A percentile compares a stretch with the other conserved stretches of the same genome.
These are phyloP conservation scores for Spergularia marina DNA, from an alignment of 148 eudicot species.

Conservation along the genomic window DNA sequence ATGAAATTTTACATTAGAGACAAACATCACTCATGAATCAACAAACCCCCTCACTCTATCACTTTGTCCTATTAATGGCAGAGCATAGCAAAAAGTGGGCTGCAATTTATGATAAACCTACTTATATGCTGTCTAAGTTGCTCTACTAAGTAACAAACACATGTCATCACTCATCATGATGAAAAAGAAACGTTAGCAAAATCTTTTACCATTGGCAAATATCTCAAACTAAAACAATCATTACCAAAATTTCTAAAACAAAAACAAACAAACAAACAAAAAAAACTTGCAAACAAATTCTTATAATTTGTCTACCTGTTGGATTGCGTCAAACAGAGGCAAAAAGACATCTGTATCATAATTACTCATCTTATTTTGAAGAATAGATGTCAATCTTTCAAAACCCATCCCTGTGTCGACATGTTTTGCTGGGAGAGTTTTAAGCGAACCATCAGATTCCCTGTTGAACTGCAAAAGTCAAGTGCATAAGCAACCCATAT, in stretches of 20 bases:
- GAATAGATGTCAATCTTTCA: conserved; percentile 96
- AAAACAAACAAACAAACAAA: too few relatives aligned
- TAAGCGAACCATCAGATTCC: conserved; percentile 79
- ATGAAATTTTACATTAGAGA: neutral
- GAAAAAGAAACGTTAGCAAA: neutral
- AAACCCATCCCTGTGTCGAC: conserved; percentile 99
- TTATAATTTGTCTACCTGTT: conserved; percentile 47
- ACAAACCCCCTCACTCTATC: neutral
- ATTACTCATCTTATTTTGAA: conserved; percentile 95
- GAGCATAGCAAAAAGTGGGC: neutral
- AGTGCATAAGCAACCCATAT: conserved; percentile 12
- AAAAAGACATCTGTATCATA: conserved; percentile 93
- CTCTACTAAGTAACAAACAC: neutral
- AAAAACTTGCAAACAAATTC: too few relatives aligned
- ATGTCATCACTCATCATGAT: too few relatives aligned
- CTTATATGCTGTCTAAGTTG: too few relatives aligned
- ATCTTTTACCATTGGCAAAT: neutral
- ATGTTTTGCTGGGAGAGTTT: conserved; percentile 83
- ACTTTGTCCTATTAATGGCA: too few relatives aligned
- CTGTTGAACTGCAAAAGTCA: conserved; percentile 69
- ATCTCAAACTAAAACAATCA: neutral
- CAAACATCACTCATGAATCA: neutral
- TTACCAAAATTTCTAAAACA: neutral
- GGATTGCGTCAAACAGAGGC: conserved; percentile 88
- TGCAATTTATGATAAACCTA: neutral